These are phyloP conservation scores for Colletotrichum noveboracense DNA, from an alignment of 2,329 filamentous ascomycete species.

Conservation along the genomic window DNA sequence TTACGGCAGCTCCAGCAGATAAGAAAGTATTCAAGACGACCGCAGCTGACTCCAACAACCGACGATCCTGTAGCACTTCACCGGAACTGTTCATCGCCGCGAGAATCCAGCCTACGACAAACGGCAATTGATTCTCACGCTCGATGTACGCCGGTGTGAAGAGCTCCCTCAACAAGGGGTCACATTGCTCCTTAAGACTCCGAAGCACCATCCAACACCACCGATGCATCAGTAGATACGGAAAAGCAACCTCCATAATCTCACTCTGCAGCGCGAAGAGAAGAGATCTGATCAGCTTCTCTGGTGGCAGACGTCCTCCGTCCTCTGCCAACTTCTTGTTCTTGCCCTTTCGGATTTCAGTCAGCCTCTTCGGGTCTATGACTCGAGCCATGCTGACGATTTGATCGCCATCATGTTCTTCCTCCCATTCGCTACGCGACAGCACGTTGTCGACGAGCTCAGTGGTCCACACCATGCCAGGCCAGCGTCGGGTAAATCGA, in stretches of 20 bases:
- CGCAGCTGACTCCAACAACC: background rate
- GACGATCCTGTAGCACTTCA: background rate
- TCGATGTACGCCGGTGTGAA: background rate
- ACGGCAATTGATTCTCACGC: background rate
- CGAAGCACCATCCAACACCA: background rate
- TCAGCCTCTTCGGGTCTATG: background rate
- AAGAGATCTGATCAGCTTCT: background rate
- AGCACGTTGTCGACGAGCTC: background rate
- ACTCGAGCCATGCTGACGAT: background rate
- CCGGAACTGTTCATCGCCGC: background rate
- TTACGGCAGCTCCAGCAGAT: background rate
- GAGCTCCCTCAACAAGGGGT: background rate
- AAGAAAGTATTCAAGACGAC: background rate
- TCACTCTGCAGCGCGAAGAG: background rate
- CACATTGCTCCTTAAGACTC: fast-evolving
- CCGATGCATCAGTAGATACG: background rate
- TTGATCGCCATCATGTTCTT: background rate
- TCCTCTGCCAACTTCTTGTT: background rate
- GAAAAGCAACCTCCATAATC: background rate
- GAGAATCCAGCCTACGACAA: background rate
- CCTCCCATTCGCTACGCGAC: background rate
- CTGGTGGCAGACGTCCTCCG: background rate
- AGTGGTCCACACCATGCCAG: background rate
- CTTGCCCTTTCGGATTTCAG: background rate
- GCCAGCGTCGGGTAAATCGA: background rate